These are phyloP conservation scores for Sporothrix mexicana DNA, from an alignment of 2,329 filamentous ascomycete species.

Conservation along the genomic window DNA sequence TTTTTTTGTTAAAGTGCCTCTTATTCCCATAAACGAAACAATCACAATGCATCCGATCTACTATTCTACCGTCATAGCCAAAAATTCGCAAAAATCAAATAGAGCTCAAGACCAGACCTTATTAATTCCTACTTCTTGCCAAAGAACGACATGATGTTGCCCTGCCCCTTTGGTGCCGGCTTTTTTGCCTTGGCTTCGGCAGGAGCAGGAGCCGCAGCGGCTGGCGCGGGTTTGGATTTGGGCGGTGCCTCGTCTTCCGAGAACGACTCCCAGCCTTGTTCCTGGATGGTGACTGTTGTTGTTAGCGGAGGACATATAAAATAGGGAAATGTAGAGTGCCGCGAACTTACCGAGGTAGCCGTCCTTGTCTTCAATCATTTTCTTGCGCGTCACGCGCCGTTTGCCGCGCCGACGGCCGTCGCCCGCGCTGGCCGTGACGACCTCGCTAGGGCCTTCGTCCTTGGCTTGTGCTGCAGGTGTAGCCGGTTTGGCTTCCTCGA, in stretches of 20 bases:
- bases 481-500: constrained; percentile 40
- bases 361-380: constrained; percentile 83
- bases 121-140: constrained; percentile 67
- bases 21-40: too few species aligned
- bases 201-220: constrained; percentile 43
- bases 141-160: constrained; percentile 93
- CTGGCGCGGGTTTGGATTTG: constrained; percentile 57
- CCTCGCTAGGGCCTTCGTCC: constrained; percentile 50
- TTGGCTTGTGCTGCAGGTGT: constrained; percentile 47
- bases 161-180: constrained; percentile 66
- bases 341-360: constrained; percentile 78
- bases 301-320: neutral
- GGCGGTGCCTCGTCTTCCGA: constrained; percentile 79
- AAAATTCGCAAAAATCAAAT: neutral
- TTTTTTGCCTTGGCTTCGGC: constrained; percentile 63
- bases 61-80: neutral
- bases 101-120: neutral
- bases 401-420: constrained; percentile 74
- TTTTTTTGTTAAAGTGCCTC: neutral
- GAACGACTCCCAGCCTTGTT: constrained; percentile 87
- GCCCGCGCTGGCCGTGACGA: constrained; percentile 56
- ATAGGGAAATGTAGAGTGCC: neutral
- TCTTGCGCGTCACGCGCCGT: constrained; percentile 84
- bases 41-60: too few species aligned
- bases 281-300: constrained; percentile 77